Conservation (phyloP, 1,139 yeast genomes). For the Hemisphaericaspora subhashii region DNA sequence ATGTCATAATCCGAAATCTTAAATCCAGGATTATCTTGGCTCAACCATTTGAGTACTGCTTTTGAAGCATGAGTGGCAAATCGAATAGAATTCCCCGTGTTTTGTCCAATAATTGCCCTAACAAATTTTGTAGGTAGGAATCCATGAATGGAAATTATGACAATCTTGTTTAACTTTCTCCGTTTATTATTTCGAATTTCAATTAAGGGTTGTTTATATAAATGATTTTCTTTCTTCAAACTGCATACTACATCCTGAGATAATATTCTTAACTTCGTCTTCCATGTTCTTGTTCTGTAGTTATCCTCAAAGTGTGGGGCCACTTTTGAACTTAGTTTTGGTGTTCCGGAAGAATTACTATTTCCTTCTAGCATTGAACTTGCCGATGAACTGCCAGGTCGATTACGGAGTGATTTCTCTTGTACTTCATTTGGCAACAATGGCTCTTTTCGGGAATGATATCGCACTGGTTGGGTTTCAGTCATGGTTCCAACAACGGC, state of each 20-base stretch:
- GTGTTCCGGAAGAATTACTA: neutral
- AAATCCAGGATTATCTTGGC: conserved; percentile 22
- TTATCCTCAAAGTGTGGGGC: conserved; percentile 16
- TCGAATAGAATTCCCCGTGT: conserved; percentile 43
- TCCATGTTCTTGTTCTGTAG: conserved; percentile 37
- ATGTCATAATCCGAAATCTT: conserved; percentile 28
- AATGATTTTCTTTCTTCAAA: conserved; percentile 32
- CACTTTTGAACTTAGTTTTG: neutral
- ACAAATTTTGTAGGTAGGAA: conserved; percentile 55
- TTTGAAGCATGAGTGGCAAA: conserved; percentile 36
- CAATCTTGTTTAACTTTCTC: conserved; percentile 32
- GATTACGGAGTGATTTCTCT: conserved; percentile 18
- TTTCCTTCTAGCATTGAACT: conserved; percentile 2
- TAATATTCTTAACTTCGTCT: conserved; percentile 39
- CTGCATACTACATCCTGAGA: conserved; percentile 33
- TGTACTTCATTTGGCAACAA: conserved; percentile 38
- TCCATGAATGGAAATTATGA: conserved; percentile 51
- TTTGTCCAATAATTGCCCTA: conserved; percentile 44
- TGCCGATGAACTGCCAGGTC: conserved; percentile 6
- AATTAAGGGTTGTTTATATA: conserved; percentile 25
- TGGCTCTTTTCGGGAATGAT: conserved; percentile 35
- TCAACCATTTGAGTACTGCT: conserved; percentile 43
- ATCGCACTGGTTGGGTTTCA: conserved; percentile 39
- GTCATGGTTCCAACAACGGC: conserved; percentile 44
- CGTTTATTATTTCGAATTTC: conserved; percentile 18